phyloP scores from a whole-genome alignment of 495 filamentous ascomycete species.

The Letharia columbiana region DNA sequence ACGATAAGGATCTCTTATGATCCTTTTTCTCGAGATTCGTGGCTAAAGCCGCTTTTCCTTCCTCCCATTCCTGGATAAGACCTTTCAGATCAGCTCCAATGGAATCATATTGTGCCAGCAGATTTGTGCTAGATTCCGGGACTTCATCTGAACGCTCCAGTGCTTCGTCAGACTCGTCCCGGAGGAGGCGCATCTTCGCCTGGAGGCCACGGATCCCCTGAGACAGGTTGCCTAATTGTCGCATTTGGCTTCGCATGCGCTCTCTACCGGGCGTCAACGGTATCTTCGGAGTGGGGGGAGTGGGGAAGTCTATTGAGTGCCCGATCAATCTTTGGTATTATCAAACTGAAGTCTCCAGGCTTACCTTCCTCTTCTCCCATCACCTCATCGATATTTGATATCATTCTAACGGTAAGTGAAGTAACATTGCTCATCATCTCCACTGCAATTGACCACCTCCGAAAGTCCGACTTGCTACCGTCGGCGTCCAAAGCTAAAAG shows the following conservation, averaged over 20 bases:
- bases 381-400: constrained; percentile 54
- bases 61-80: constrained; percentile 85
- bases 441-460: constrained; percentile 68
- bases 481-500: constrained; percentile 82
- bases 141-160: constrained; percentile 67
- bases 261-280: constrained; percentile 70
- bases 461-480: constrained; percentile 69
- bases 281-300: constrained; percentile 55
- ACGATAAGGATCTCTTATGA: constrained; percentile 56
- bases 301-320: constrained; percentile 36
- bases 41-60: constrained; percentile 66
- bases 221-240: constrained; percentile 76
- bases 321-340: constrained; percentile 25
- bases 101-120: constrained; percentile 87
- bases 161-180: constrained; percentile 76
- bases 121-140: constrained; percentile 53
- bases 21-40: constrained; percentile 64
- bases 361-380: constrained; percentile 78
- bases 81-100: constrained; percentile 79
- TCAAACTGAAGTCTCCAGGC: constrained; percentile 28
- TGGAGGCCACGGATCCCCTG: constrained; percentile 87
- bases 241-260: constrained; percentile 70
- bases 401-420: constrained; percentile 42
- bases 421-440: constrained; percentile 64
- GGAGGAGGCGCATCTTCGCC: constrained; percentile 86